Evolutionary conservation across 2,329 filamentous ascomycete genomes (phyloP), one percentile per base, ranked within the genome.

Genomic region (Lachnellula occidentalis): DNA sequence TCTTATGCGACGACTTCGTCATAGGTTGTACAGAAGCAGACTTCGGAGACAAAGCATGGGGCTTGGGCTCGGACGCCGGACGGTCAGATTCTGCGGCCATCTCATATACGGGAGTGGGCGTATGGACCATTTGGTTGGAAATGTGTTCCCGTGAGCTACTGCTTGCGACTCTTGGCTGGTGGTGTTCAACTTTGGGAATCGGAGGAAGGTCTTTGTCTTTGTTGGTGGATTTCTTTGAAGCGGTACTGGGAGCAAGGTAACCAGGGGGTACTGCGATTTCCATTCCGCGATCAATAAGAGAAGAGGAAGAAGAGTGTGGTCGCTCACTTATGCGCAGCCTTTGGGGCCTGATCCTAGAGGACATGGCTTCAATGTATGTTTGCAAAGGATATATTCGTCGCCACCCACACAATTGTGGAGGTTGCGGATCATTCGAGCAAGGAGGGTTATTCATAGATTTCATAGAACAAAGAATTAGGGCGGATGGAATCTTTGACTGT

Each of bases 1-100:
- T 59, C 37, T 64, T 64, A 9, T 56, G 49, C 12, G 57, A 55
- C 8, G 58, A 61, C 31, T 53, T 58, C 2, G 57, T 57, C 45
- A 59, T 53, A 5, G 53, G 54, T 15, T 19, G 15, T 19, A 41
- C 17, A 6, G 37, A n/a, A 9, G 15, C 3, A 11, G 15, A 17
- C 37, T 41, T 11, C 5, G 37, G 1, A 12, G 27, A 41, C 37
- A 19, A 41, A 41, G 15, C 2, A 41, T 41, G 3, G 15, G 37
- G 15, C 37, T 19, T 41, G 37, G 37, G 37, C 7, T 41, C 17
- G 15, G 37, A n/a, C 2, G 2, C 37, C 17, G 37, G 37, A 7
- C 15, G 17, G 17, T 41, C 11, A 19, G 37, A 41, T 41, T 41
- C 37, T 41, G 17, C 17, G 12, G 37, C 5, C 15, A 19, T 41